These are phyloP conservation scores for Trametes villosa DNA, from an alignment of 768 basidiomycete genomes.

Conservation along the genomic window DNA sequence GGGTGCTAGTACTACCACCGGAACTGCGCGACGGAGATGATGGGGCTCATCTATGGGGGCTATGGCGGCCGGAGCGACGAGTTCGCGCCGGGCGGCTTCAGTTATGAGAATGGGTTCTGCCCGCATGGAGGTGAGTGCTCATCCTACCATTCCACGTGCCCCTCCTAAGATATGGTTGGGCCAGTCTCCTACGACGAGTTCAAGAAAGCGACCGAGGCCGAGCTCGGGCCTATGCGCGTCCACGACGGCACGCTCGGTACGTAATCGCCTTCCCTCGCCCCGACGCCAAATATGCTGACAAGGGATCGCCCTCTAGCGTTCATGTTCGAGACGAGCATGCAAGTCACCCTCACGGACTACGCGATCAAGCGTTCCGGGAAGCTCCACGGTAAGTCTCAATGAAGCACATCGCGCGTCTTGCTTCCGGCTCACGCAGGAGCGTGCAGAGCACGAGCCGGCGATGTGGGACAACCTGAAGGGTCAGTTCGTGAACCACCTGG, in stretches of 20 bases:
- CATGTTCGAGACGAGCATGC: slow-evolving; percentile 69
- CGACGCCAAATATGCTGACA: not conserved
- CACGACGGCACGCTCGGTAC: slow-evolving; percentile 58
- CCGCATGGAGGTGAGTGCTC: slow-evolving; percentile 59
- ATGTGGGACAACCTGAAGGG: slow-evolving; percentile 69
- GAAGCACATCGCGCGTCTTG: not conserved
- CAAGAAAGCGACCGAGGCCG: slow-evolving; percentile 57
- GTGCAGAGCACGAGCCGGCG: slow-evolving; percentile 61
- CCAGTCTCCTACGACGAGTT: slow-evolving; percentile 64
- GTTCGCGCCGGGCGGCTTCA: slow-evolving; percentile 65
- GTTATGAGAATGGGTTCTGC: slow-evolving; percentile 66
- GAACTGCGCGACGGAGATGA: slow-evolving; percentile 64
- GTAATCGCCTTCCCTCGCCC: slow-evolving; percentile 12
- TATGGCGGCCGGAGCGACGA: slow-evolving; percentile 67
- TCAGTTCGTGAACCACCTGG: slow-evolving; percentile 61
- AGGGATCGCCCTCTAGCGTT: slow-evolving; percentile 42
- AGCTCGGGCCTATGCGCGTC: slow-evolving; percentile 54
- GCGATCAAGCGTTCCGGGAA: slow-evolving; percentile 63
- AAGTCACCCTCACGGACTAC: slow-evolving; percentile 66
- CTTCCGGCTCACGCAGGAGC: not conserved
- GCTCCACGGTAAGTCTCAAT: slow-evolving; percentile 50
- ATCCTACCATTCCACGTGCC: not conserved
- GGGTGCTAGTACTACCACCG: slow-evolving; percentile 60
- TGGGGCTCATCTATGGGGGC: slow-evolving; percentile 65
- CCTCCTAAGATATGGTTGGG: not conserved